Evolutionary conservation across 2,329 filamentous ascomycete genomes (phyloP).

Genomic region (Truncatella angustata): DNA sequence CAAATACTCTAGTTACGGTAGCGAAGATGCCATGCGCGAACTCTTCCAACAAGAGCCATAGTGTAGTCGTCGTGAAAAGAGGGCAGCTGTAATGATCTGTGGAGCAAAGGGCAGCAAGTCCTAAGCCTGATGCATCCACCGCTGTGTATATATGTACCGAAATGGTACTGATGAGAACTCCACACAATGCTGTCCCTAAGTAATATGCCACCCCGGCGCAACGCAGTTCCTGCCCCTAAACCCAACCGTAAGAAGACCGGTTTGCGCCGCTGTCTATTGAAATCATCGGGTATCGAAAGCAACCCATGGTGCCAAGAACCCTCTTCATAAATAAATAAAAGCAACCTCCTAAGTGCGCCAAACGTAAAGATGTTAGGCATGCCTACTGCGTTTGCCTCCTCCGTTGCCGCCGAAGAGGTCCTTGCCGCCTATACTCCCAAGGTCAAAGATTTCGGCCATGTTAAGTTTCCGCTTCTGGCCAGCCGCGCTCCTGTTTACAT

Average conservation of each 20-base stretch:
- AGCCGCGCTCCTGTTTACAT: slow-evolving; percentile 61
- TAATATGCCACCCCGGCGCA: slow-evolving; percentile 9
- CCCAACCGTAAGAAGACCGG: not conserved
- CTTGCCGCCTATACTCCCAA: slow-evolving; percentile 62
- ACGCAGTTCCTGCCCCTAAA: slow-evolving; percentile 4
- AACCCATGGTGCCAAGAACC: not conserved
- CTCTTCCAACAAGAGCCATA: slow-evolving; percentile 9
- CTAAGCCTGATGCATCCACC: slow-evolving; percentile 9
- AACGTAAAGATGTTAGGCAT: slow-evolving; percentile 31
- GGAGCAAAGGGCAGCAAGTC: no score
- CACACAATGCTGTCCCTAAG: slow-evolving; percentile 8
- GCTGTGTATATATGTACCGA: not conserved
- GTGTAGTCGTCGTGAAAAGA: slow-evolving; percentile 3
- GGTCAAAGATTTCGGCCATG: slow-evolving; percentile 73
- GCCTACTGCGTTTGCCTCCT: slow-evolving; percentile 48
- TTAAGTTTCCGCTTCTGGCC: slow-evolving; percentile 73
- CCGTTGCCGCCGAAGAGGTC: slow-evolving; percentile 48
- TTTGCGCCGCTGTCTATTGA: not conserved
- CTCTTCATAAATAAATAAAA: not conserved
- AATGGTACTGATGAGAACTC: slow-evolving; percentile 9
- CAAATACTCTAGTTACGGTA: slow-evolving; percentile 8
- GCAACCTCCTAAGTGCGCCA: not conserved
- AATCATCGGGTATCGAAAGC: slow-evolving; percentile 4
- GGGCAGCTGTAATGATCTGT: not conserved
- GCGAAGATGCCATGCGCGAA: no score